phyloP scores from a whole-genome alignment of 106 monocot genomes.

The Dendrobium chrysotoxum region DNA sequence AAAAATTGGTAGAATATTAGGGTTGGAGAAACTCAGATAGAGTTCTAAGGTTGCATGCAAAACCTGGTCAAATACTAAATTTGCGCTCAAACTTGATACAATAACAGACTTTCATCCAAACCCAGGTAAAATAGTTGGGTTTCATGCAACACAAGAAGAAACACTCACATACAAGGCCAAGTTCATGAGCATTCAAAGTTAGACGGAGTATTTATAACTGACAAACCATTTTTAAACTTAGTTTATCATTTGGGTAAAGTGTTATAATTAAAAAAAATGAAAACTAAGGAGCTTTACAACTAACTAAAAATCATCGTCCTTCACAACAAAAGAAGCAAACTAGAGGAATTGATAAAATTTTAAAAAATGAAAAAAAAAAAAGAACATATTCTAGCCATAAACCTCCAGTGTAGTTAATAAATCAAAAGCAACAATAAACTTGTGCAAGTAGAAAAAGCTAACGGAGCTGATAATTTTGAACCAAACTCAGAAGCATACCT shows the following conservation, averaged over 20 bases:
- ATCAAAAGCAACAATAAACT: neutral
- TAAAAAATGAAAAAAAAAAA: neutral
- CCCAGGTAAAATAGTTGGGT: too few species aligned
- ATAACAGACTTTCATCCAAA: too few species aligned
- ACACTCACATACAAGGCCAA: neutral
- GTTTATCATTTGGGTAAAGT: neutral
- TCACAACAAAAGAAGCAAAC: neutral
- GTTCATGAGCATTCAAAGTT: neutral
- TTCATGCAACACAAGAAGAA: neutral
- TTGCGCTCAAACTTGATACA: too few species aligned
- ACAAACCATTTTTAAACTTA: neutral
- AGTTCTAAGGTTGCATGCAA: too few species aligned
- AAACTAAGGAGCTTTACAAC: neutral
- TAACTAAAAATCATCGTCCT: neutral
- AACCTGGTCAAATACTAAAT: too few species aligned
- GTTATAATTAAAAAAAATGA: neutral
- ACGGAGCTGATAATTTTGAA: neutral
- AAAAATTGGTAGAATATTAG: too few species aligned
- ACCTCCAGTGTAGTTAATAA: neutral
- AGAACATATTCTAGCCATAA: neutral
- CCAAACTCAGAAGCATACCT: slow-evolving; percentile 41
- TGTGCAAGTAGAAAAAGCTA: neutral
- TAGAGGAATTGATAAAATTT: neutral
- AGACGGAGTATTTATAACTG: neutral
- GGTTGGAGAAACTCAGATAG: too few species aligned